phyloP scores from a whole-genome alignment of 345 rosid species.

The Arabis hirsuta region DNA sequence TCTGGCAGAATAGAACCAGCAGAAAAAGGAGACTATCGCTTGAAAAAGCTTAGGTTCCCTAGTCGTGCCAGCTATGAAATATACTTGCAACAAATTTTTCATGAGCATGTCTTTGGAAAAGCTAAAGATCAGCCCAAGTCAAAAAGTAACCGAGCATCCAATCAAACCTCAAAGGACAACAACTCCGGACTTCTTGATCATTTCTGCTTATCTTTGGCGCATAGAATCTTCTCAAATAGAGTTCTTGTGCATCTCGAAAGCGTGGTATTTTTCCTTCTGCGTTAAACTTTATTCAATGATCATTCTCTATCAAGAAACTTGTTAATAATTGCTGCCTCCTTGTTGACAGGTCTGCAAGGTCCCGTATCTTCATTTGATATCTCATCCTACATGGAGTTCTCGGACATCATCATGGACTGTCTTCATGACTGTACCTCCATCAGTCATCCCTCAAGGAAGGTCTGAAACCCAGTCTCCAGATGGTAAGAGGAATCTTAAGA shows the following conservation, averaged over 20 bases:
- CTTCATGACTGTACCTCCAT: constrained; percentile 75
- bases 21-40: constrained; percentile 42
- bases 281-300: constrained; percentile 17
- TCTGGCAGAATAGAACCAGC: constrained; percentile 51
- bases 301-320: background rate
- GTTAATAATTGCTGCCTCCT: constrained; percentile 10
- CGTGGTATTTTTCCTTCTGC: constrained; percentile 58
- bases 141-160: constrained; percentile 48
- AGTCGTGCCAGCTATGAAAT: constrained; percentile 68
- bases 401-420: constrained; percentile 93
- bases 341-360: constrained; percentile 68
- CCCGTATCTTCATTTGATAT: constrained; percentile 81
- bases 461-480: constrained; percentile 48
- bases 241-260: constrained; percentile 74
- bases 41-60: constrained; percentile 57
- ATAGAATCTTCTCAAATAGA: constrained; percentile 78
- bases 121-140: constrained; percentile 55
- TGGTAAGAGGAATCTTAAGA: constrained; percentile 54
- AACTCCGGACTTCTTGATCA: constrained; percentile 75
- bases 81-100: constrained; percentile 81
- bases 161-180: constrained; percentile 58
- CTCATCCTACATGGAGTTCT: constrained; percentile 96
- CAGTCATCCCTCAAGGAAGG: constrained; percentile 59
- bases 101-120: constrained; percentile 62
- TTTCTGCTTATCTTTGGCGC: constrained; percentile 86